These are phyloP conservation scores for Trichoderma asperelloides DNA, from an alignment of 495 filamentous ascomycete species.

Conservation along the genomic window DNA sequence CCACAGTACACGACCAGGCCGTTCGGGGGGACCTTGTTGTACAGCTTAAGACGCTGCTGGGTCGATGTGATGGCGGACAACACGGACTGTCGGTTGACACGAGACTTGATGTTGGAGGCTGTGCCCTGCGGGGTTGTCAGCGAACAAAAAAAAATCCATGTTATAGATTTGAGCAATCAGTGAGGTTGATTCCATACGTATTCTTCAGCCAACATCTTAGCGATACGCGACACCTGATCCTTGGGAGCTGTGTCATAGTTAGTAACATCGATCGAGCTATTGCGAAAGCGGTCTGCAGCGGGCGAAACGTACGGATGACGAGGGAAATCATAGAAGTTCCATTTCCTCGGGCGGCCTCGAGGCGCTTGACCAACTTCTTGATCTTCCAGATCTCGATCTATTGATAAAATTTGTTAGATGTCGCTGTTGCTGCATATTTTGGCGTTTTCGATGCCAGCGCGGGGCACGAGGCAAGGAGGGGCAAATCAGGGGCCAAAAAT, in stretches of 20 bases:
- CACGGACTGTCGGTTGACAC: conserved; percentile 95
- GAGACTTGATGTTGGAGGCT: conserved; percentile 98
- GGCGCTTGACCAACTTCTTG: conserved; percentile 95
- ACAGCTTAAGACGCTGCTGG: conserved; percentile 95
- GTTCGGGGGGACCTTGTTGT: conserved; percentile 96
- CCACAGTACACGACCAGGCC: conserved; percentile 97
- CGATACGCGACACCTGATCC: conserved; percentile 91
- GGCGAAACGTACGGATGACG: conserved; percentile 75
- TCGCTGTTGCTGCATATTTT: neutral
- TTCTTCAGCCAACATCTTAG: conserved; percentile 99
- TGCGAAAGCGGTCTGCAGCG: neutral
- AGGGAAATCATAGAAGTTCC: conserved; percentile 98
- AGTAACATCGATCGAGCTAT: conserved; percentile 11
- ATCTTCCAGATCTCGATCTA: conserved; percentile 74
- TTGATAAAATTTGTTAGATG: conserved; percentile 10
- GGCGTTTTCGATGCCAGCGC: neutral
- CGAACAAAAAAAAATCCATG: neutral
- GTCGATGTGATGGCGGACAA: conserved; percentile 97
- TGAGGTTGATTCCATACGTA: conserved; percentile 53
- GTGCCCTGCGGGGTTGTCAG: conserved; percentile 56
- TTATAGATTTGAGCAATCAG: neutral
- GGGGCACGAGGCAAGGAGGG: conserved; percentile 5
- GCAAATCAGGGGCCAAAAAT: conserved; percentile 9
- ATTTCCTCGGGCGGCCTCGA: conserved; percentile 88
- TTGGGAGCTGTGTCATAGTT: conserved; percentile 62